These are phyloP conservation scores for Boechera retrofracta DNA, from an alignment of 345 rosid species.

Conservation along the genomic window DNA sequence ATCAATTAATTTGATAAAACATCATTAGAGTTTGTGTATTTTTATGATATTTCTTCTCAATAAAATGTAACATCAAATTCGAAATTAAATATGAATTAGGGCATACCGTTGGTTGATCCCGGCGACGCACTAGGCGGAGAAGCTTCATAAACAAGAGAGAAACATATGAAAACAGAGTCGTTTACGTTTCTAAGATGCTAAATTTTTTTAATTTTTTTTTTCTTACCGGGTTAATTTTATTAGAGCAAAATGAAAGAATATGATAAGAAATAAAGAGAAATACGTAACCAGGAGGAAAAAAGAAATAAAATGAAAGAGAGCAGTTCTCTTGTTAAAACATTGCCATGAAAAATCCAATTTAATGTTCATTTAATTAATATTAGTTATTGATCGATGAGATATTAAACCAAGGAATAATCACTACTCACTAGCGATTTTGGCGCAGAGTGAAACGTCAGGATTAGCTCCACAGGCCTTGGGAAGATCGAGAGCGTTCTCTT, in stretches of 20 bases:
- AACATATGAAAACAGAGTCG: neutral
- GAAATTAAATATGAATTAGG: neutral
- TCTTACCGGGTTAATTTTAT: no score
- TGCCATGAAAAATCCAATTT: no score
- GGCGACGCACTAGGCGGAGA: conserved; percentile 19
- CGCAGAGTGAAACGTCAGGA: conserved; percentile 51
- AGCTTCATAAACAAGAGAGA: conserved; percentile 18
- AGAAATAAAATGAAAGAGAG: no score
- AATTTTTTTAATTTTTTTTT: neutral
- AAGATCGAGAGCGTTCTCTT: conserved; percentile 53
- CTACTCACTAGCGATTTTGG: conserved; percentile 32
- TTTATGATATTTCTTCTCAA: neutral
- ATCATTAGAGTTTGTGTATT: neutral
- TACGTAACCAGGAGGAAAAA: no score
- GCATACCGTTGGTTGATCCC: conserved; percentile 31
- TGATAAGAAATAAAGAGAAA: no score
- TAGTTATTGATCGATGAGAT: neutral
- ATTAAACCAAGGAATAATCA: neutral
- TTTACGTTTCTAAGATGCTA: neutral
- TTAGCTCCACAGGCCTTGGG: conserved; percentile 60
- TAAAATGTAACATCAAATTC: neutral
- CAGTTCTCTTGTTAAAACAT: no score
- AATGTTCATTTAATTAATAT: neutral
- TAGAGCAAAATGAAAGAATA: no score
- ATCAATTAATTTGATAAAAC: neutral